Base-by-base conservation (phyloP, 345 rosid genomes). In the Erysimum cheiranthoides region DNA sequence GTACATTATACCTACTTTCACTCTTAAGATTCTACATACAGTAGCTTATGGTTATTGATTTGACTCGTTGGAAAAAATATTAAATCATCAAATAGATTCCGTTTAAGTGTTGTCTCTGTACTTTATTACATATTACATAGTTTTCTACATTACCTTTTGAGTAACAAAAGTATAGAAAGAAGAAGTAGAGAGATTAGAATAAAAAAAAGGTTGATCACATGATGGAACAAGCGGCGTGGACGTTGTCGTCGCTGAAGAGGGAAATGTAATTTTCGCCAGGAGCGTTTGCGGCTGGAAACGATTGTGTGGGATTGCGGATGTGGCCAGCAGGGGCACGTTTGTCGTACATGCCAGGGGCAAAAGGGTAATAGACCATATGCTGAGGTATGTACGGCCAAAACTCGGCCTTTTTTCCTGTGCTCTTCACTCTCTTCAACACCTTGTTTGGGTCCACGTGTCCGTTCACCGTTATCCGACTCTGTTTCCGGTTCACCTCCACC, bases 351-450 rank as follows among this genome's bases (percentile, higher is more conserved):
- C 82, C 84, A 68, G 86, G 73, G 3, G 68, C 89, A 28, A 83
- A 85, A 50, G 89, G 89, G 71, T 85, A 83, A 6, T 85, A 79
- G 21, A 85, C 86, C 69, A 83, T 70, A 54, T 85, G 83, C 51
- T 85, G 85, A 13, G 83, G 85, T 5, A 85, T 82, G 64, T 85
- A 85, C 0, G 89, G 89, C 89, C 89, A 85, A 35, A 85, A 77
- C 81, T 85, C 86, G 0, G 89, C 89, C 52, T 74, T 85, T 49
- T 85, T 85, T 6, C 89, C 86, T 8, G 85, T 82, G 64, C 74
- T 78, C 73, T 73, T 80, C 57, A 82, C 82, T 59, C 77, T 80
- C 75, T 80, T 80, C 53, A 85, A 73, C 74, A 85, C 87, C 71
- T 82, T 85, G 85, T 82, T 82, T 69, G 87, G 82, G 43, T 85